Base-by-base conservation (phyloP, 2,329 filamentous ascomycete species). In the Plenodomus tracheiphilus region DNA sequence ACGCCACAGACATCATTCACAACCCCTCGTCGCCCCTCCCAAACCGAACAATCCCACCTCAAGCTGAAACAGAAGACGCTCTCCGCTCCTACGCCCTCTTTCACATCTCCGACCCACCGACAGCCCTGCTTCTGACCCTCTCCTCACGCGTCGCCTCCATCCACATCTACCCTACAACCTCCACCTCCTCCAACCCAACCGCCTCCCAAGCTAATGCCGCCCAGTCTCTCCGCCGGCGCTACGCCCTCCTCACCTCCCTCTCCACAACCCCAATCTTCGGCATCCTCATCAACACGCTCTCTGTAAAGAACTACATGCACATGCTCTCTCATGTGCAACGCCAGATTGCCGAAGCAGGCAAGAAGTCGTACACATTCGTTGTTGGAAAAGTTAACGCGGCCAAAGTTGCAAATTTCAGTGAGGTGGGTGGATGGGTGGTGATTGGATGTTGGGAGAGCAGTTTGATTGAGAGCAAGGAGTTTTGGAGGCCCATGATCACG, bases 361-460 rank as follows among this genome's bases (percentile, higher is more conserved):
- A 97, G 77, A 99, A 97, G 76, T 88, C 85, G 69, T 99, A 99
- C 71, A 90, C 93, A 1, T 90, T 99, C 40, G 94, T 99, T 2
- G 94, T 99, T 0, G 94, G 94, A 50, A 97, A 97, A 71, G 80
- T 99, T 20, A 99, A 97, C 66, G 87, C 92, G 0, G 93, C 92
- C 32, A 99, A 99, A 72, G 81, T 99, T 18, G 94, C 94, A 41
- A 99, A 99, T 73, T 99, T 99, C 74, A 85, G 88, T 49, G 94
- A 99, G 72, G 84, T 99, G 4, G 93, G 91, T 37, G 93, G 91
- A 15, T 99, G 94, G 94, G 91, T 97, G 0, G 91, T 97, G 0
- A 89, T 99, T 9, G 93, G 94, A 2, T 99, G 94, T 74, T 99
- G 94, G 94, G 94, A 99, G 75, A 96, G 92, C 70, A 91, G 89